Evolutionary conservation across 257 asterid genomes (phyloP), one percentile per base, ranked within the genome.

Genomic region (Solanum sejunctum): DNA sequence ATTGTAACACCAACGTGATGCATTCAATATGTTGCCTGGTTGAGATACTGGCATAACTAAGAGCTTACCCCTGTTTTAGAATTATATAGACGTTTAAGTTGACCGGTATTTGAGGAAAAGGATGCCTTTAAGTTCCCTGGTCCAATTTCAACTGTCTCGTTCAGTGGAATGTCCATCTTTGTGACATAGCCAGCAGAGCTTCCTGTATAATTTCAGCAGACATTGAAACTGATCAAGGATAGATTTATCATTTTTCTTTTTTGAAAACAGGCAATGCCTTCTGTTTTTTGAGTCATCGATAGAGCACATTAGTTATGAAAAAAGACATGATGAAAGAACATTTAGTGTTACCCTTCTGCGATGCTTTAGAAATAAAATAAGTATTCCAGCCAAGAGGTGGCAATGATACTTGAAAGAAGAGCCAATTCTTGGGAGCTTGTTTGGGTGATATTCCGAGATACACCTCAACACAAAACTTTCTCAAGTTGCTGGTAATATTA

Each of bases 321-420:
- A 43, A 16, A 16, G n/a, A 8, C n/a, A 11, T 20, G 39, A 55
- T 51, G 85, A 23, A 41, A 12, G 23, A 51, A 56, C 16, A 21
- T 36, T 61, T 87, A 16, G 49, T 49, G 23, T 15, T 32, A 93
- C 98, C 94, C 63, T 84, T 86, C 49, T 85, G 87, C 43, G 95
- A 89, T 72, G 85, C 81, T 88, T 89, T 88, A 57, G 97, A 90
- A 85, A 95, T 87, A 88, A 90, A 91, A 87, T 92, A 94, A 17
- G 98, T 93, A 84, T 87, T 94, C 93, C 94, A 93, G 51, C 96
- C 97, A 71, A 95, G 92, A 79, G 98, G 94, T 28, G 93, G 93
- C 86, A 92, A 92, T 18, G 94, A 88, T 80, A 88, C 98, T 64
- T 85, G 87, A 87, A 95, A 93, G 88, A 87, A 86, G 57, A 95